These are phyloP conservation scores for Saccharomyces hybrid DNA, from an alignment of 1,139 yeast genomes.

Conservation along the genomic window DNA sequence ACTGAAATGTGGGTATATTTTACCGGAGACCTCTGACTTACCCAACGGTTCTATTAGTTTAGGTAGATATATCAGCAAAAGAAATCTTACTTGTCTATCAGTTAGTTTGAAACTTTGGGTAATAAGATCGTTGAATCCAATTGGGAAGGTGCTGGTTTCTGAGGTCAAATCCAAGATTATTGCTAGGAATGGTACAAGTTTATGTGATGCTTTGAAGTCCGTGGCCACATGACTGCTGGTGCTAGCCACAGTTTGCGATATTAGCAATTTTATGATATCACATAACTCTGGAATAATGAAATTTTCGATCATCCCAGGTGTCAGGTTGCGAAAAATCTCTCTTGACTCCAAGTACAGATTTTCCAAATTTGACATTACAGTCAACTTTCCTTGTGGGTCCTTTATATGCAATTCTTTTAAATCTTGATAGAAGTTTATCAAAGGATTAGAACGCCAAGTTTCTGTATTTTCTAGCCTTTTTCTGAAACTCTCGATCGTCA, in stretches of 20 bases:
- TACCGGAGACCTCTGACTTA: conserved; percentile 55
- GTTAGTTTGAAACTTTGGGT: conserved; percentile 55
- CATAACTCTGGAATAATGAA: conserved; percentile 63
- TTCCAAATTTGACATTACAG: conserved; percentile 22
- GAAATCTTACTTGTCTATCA: conserved; percentile 71
- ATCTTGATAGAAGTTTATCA: conserved; percentile 20
- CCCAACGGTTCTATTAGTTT: conserved; percentile 45
- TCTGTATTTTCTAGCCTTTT: conserved; percentile 12
- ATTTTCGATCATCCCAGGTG: conserved; percentile 55
- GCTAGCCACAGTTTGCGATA: conserved; percentile 16
- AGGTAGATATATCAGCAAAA: conserved; percentile 58
- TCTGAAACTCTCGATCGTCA: conserved; percentile 14
- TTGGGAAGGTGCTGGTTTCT: conserved; percentile 33
- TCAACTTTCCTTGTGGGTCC: conserved; percentile 21
- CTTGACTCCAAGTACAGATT: conserved; percentile 17
- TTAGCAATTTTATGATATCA: conserved; percentile 31
- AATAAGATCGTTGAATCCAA: conserved; percentile 53
- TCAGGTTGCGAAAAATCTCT: conserved; percentile 13
- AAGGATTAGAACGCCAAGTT: conserved; percentile 17
- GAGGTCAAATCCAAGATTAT: conserved; percentile 19
- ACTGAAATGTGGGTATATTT: conserved; percentile 57
- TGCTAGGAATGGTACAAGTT: conserved; percentile 22
- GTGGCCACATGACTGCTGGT: neutral
- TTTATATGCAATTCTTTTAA: conserved; percentile 28
- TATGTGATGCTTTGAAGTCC: conserved; percentile 24